phyloP scores from a whole-genome alignment of 192 early-diverging fungal species.

The Backusella morwellensis region DNA sequence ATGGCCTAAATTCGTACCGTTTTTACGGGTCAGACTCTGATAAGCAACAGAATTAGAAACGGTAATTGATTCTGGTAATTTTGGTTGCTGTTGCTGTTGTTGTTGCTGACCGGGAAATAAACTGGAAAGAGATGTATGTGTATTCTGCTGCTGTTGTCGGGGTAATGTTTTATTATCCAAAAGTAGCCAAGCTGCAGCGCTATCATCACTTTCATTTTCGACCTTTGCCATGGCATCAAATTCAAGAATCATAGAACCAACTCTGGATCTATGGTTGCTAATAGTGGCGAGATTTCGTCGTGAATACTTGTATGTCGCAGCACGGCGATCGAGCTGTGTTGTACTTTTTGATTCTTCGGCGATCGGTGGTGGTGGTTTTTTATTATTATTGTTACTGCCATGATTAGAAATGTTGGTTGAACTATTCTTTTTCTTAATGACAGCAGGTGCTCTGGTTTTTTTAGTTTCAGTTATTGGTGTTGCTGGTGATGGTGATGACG shows the following conservation, averaged over 20 bases:
- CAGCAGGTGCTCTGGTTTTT: neutral
- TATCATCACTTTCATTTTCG: neutral
- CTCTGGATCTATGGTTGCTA: slow-evolving; percentile 9
- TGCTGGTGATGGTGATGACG: neutral
- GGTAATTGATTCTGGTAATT: neutral
- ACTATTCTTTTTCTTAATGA: neutral
- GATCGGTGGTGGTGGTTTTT: neutral
- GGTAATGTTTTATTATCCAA: slow-evolving; percentile 19
- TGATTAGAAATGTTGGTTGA: no score
- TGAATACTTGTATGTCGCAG: slow-evolving; percentile 25
- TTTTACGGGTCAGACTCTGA: slow-evolving; percentile 21
- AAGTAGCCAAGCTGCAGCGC: slow-evolving; percentile 20
- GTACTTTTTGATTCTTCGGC: neutral
- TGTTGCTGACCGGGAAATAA: neutral
- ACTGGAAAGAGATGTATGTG: neutral
- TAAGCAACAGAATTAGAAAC: neutral
- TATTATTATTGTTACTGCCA: neutral
- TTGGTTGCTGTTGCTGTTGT: no score
- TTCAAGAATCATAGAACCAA: slow-evolving; percentile 31
- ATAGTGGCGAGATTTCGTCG: slow-evolving; percentile 9
- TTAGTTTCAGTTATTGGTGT: neutral
- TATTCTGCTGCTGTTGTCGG: neutral
- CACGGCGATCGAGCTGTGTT: neutral
- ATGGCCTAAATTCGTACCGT: slow-evolving; percentile 2
- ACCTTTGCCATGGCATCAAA: slow-evolving; percentile 25